phyloP scores from a whole-genome alignment of 2,329 filamentous ascomycete species.

The Colletotrichum horii region DNA sequence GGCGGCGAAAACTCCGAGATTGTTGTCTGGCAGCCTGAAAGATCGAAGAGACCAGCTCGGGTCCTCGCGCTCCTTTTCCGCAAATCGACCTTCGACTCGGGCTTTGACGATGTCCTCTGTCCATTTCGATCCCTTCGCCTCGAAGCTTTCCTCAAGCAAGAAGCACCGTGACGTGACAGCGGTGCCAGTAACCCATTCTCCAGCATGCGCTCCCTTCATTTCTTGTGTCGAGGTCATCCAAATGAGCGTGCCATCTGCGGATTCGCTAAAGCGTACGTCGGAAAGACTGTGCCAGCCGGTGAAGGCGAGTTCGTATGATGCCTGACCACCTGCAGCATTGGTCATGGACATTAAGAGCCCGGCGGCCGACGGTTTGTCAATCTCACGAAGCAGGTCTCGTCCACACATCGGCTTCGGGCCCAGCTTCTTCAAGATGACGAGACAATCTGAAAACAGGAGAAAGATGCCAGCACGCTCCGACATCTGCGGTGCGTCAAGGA shows the following conservation, averaged over 20 bases:
- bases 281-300: constrained; percentile 73
- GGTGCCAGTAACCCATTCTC: constrained; percentile 52
- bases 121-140: constrained; percentile 77
- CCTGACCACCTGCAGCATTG: constrained; percentile 64
- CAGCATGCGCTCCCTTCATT: constrained; percentile 59
- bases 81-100: constrained; percentile 82
- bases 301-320: constrained; percentile 75
- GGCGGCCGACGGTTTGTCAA: constrained; percentile 78
- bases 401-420: constrained; percentile 68
- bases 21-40: constrained; percentile 65
- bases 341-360: constrained; percentile 68
- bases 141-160: constrained; percentile 75
- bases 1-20: constrained; percentile 66
- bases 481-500: constrained; percentile 40
- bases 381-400: constrained; percentile 79
- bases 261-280: constrained; percentile 76
- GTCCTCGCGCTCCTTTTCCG: constrained; percentile 82
- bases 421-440: constrained; percentile 79
- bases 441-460: constrained; percentile 81
- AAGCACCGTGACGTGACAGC: constrained; percentile 70
- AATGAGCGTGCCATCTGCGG: constrained; percentile 65
- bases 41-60: constrained; percentile 81
- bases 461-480: constrained; percentile 71
- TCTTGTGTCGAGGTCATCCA: constrained; percentile 72
- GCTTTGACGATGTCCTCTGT: constrained; percentile 88